Evolutionary conservation across 1,284 basidiomycete species (phyloP).

Genomic region (Flammula alnicola): DNA sequence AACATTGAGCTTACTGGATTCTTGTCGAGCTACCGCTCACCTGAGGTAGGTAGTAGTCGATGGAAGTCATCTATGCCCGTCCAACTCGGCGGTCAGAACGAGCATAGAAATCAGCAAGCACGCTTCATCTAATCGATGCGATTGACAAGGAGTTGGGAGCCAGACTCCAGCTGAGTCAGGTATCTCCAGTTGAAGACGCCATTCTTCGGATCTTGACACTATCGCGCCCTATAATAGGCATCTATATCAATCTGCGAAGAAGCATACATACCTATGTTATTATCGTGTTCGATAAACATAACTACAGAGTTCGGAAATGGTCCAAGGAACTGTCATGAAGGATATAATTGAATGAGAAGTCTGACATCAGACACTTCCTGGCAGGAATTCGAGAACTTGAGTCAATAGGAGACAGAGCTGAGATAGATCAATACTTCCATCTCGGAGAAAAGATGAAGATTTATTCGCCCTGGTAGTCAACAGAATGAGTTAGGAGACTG

Average conservation of each 20-base stretch:
- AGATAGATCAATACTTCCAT: too few relatives aligned
- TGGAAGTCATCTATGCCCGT: background rate
- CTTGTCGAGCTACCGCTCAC: background rate
- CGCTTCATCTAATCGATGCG: constrained; percentile 5
- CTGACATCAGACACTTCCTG: too few relatives aligned
- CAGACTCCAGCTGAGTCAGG: background rate
- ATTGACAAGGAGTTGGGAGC: constrained; percentile 4
- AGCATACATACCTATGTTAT: background rate
- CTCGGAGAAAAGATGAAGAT: too few relatives aligned
- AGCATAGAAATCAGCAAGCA: background rate
- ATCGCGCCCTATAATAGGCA: background rate
- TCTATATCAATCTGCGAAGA: background rate
- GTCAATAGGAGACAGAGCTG: too few relatives aligned
- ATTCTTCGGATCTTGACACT: constrained; percentile 3
- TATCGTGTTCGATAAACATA: background rate
- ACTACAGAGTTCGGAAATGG: too few relatives aligned
- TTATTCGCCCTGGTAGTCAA: too few relatives aligned
- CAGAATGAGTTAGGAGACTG: too few relatives aligned
- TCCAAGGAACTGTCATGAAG: too few relatives aligned
- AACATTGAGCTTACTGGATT: background rate
- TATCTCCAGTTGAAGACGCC: background rate
- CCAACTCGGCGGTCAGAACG: background rate
- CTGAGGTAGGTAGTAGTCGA: background rate
- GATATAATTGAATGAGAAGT: too few relatives aligned
- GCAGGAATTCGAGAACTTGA: too few relatives aligned